A percentile compares a stretch with the other conserved stretches of the same genome.
These are phyloP conservation scores for Primulina huaijiensis DNA, from an alignment of 257 asterid genomes.

Conservation along the genomic window DNA sequence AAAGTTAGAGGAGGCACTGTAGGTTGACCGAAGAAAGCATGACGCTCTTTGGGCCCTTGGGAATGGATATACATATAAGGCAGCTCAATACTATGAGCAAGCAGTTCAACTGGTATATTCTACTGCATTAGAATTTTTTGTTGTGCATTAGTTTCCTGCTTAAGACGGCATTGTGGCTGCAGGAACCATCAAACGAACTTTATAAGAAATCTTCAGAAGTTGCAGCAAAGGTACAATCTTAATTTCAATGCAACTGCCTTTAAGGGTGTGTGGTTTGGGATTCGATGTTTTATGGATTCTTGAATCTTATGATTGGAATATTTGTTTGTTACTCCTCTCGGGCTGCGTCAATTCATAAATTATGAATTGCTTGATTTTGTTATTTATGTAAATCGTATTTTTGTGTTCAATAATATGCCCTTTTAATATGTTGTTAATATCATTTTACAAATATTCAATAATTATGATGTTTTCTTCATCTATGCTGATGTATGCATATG, in stretches of 20 bases:
- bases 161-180: constrained; percentile 11
- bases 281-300: background rate
- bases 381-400: too few relatives aligned
- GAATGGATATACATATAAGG: constrained; percentile 57
- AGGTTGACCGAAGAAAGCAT: constrained; percentile 57
- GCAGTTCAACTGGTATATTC: constrained; percentile 63
- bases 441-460: too few relatives aligned
- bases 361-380: background rate
- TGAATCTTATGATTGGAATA: background rate
- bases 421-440: too few relatives aligned
- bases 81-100: constrained; percentile 43
- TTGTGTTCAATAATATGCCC: too few relatives aligned
- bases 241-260: background rate
- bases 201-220: constrained; percentile 47
- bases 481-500: constrained; percentile 5
- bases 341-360: background rate
- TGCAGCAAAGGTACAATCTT: constrained; percentile 37
- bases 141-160: constrained; percentile 6
- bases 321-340: background rate
- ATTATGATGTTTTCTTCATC: background rate
- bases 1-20: constrained; percentile 43
- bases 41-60: constrained; percentile 49
- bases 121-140: background rate
- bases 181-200: constrained; percentile 50
- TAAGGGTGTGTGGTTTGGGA: constrained; percentile 13